A percentile compares a stretch with the other conserved stretches of the same genome.
These are phyloP conservation scores for Candida insectalens DNA, from an alignment of 805 yeast genomes.

Conservation along the genomic window DNA sequence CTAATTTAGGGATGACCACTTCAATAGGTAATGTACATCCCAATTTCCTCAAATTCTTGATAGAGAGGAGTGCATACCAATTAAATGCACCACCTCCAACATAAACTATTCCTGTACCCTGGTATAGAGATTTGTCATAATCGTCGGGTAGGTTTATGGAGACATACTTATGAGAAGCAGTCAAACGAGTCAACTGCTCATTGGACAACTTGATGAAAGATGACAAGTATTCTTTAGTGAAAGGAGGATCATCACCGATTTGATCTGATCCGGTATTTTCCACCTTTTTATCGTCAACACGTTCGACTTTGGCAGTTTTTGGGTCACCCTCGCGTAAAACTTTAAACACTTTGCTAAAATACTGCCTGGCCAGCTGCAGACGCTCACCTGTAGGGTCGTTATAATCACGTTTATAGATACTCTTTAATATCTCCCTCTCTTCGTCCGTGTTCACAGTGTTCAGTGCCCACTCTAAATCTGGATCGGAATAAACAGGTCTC, in stretches of 20 bases:
- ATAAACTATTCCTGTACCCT: slow-evolving; percentile 40
- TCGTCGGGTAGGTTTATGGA: slow-evolving; percentile 28
- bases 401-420: neutral
- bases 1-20: slow-evolving; percentile 61
- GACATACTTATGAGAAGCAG: slow-evolving; percentile 36
- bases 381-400: slow-evolving; percentile 1
- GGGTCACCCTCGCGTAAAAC: neutral
- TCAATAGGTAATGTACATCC: slow-evolving; percentile 72
- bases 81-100: slow-evolving; percentile 76
- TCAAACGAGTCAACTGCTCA: slow-evolving; percentile 28
- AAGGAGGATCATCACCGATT: neutral
- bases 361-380: neutral
- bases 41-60: slow-evolving; percentile 48
- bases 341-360: neutral
- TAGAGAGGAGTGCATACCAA: slow-evolving; percentile 56
- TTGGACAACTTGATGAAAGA: neutral
- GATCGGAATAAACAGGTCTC: no score
- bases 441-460: neutral
- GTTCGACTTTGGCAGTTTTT: neutral
- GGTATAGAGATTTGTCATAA: slow-evolving; percentile 1
- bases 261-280: slow-evolving; percentile 1
- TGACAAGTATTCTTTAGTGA: slow-evolving; percentile 1
- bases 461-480: neutral
- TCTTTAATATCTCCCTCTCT: neutral
- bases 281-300: neutral